These are phyloP conservation scores for Fusarium sp. DNA, from an alignment of 2,329 filamentous ascomycete species.

Conservation along the genomic window DNA sequence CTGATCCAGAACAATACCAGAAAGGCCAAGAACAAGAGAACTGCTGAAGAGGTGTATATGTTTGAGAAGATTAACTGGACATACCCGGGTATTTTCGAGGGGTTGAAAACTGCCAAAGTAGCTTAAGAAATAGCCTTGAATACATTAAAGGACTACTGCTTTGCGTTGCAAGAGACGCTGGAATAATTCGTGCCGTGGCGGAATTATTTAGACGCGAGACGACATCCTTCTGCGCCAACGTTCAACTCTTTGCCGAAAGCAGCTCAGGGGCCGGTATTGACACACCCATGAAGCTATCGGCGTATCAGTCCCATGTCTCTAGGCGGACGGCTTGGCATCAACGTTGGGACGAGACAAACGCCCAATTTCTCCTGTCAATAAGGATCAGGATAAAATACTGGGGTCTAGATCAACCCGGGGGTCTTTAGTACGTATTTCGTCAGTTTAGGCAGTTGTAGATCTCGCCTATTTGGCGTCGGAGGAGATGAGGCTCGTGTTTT, in stretches of 20 bases:
- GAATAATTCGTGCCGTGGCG: not conserved
- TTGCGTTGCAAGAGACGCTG: not conserved
- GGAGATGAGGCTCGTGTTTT: not conserved
- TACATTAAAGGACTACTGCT: not conserved
- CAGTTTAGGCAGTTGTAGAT: not conserved
- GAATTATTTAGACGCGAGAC: not conserved
- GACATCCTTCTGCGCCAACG: not conserved
- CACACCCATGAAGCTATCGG: slow-evolving; percentile 1
- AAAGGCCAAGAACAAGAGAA: not conserved
- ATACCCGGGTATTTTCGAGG: not conserved
- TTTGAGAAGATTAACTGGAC: not conserved
- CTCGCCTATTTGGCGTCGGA: not conserved
- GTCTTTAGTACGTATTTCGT: not conserved
- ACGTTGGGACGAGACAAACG: not conserved
- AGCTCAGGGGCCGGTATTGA: slow-evolving; percentile 8
- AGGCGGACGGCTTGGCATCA: not conserved
- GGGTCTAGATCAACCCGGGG: not conserved
- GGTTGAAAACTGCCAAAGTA: not conserved
- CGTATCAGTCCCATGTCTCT: slow-evolving; percentile 15
- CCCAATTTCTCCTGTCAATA: not conserved
- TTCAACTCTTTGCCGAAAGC: not conserved
- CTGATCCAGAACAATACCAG: not conserved
- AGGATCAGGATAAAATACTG: not conserved
- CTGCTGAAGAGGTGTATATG: not conserved
- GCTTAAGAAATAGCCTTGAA: not conserved